Percentiles rank a stretch among this genome's conserved stretches.
These are phyloP conservation scores for Alternaria tenuissima DNA, from an alignment of 2,329 filamentous ascomycete species.

Conservation along the genomic window DNA sequence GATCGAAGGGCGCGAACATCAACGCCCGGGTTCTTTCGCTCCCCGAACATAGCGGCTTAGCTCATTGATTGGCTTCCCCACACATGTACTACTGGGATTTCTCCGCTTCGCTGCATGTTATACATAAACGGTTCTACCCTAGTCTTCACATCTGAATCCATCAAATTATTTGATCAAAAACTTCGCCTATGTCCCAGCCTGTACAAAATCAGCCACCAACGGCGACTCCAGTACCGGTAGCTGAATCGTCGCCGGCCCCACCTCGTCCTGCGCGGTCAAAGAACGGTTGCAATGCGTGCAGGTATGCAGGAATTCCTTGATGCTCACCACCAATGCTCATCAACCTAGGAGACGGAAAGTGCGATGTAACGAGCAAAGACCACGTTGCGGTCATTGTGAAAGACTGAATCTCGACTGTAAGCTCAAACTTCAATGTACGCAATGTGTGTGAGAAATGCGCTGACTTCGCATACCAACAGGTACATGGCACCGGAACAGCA, in stretches of 20 bases:
- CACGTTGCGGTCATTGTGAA: conserved; percentile 63
- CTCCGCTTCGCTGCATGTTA: not conserved
- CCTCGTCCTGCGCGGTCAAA: conserved; percentile 42
- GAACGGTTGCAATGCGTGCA: conserved; percentile 44
- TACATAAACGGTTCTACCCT: conserved; percentile 3
- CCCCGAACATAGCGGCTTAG: not conserved
- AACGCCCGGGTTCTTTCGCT: not conserved
- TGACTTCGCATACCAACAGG: not conserved
- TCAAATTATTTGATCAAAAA: not conserved
- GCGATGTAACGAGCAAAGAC: conserved; percentile 63
- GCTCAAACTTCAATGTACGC: not conserved
- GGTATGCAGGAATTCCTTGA: conserved; percentile 19
- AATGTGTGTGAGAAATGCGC: not conserved
- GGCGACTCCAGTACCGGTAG: conserved; percentile 20
- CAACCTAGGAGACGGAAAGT: conserved; percentile 60
- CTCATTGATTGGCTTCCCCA: conserved; percentile 21
- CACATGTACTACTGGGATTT: not conserved
- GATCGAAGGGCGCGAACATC: not conserved
- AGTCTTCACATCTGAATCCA: not conserved
- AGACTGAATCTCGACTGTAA: conserved; percentile 61
- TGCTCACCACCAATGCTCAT: conserved; percentile 14
- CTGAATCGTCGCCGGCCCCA: conserved; percentile 17
- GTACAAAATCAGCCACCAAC: conserved; percentile 22
- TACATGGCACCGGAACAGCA: conserved; percentile 55
- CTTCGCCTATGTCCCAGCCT: conserved; percentile 30